These are phyloP conservation scores for Xylaria bambusicola DNA, from an alignment of 495 filamentous ascomycete species.

Conservation along the genomic window DNA sequence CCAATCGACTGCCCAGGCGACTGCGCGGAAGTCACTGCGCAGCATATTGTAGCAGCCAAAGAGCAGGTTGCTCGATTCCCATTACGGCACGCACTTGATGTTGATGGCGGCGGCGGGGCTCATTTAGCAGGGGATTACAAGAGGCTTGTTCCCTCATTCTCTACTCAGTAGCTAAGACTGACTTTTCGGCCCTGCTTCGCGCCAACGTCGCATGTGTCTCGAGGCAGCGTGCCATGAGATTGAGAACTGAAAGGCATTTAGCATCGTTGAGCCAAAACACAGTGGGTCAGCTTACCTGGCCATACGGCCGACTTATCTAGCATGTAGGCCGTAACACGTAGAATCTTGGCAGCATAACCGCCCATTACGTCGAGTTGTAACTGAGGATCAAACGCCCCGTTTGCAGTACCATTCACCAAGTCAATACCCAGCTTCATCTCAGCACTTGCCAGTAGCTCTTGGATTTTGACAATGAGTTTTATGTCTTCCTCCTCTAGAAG, in stretches of 20 bases:
- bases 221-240: conserved; percentile 83
- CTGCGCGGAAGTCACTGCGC: not conserved
- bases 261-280: conserved; percentile 2
- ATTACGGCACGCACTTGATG: not conserved
- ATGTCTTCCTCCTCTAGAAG: conserved; percentile 90
- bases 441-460: conserved; percentile 74
- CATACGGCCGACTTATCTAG: conserved; percentile 88
- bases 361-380: conserved; percentile 62
- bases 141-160: conserved; percentile 21
- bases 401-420: conserved; percentile 40
- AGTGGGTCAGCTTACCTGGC: conserved; percentile 66
- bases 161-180: conserved; percentile 43
- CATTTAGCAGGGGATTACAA: not conserved
- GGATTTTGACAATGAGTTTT: conserved; percentile 82
- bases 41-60: not conserved
- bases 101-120: conserved; percentile 12
- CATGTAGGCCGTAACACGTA: conserved; percentile 85
- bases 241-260: conserved; percentile 61
- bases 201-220: conserved; percentile 84
- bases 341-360: conserved; percentile 83
- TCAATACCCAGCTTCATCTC: conserved; percentile 77
- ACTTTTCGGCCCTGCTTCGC: conserved; percentile 66
- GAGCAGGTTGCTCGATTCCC: not conserved
- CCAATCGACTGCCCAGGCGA: too few species aligned
- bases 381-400: conserved; percentile 50